Base-by-base conservation (phyloP, 305 asterid genomes). In the Lippia alba region DNA sequence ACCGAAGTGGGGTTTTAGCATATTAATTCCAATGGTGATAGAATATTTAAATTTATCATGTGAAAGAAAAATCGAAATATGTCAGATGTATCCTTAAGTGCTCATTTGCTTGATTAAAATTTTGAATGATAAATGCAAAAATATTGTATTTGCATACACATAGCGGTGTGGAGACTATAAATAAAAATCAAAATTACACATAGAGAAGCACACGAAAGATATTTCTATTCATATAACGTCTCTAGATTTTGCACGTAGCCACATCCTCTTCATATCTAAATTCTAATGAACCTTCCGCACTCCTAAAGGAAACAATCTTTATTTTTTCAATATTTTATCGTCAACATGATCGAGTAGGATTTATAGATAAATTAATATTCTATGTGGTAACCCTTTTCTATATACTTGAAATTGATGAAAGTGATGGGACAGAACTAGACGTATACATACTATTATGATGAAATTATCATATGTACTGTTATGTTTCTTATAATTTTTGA, bases 281-380 rank as follows among this genome's bases (percentile, higher is more conserved):
- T n/a, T n/a, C n/a, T 14, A 19, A 12, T 56, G 72, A 63, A 69
- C 64, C 63, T 69, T 64, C 48, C 18, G 67, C 44, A 69, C 56
- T 69, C 65, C 34, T 18, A 76, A 76, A 68, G 70, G 74, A 16
- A 15, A 62, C 74, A 40, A 39, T 60, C 12, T 19, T 56, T 14
- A 60, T 8, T 39, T 1, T 1, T 4, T 5, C 14, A 19, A 19
- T 45, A 45, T 45, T 34, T 1, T 4, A 39, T 36, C 41, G 41
- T 60, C 50, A 60, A 17, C 56, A 6, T 51, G 19, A n/a, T n/a
- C n/a, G n/a, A 51, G 19, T 8, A 51, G 30, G 56, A 51, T 12
- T 49, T 12, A 4, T n/a, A 6, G 12, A 51, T 16, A 16, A 18
- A 51, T 16, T 5, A 18, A 51, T 36, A n/a, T 36, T 15, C 30